Percentiles rank a stretch among this genome's conserved stretches.
These are phyloP conservation scores for Linum usitatissimum DNA, from an alignment of 345 rosid species.

Conservation along the genomic window DNA sequence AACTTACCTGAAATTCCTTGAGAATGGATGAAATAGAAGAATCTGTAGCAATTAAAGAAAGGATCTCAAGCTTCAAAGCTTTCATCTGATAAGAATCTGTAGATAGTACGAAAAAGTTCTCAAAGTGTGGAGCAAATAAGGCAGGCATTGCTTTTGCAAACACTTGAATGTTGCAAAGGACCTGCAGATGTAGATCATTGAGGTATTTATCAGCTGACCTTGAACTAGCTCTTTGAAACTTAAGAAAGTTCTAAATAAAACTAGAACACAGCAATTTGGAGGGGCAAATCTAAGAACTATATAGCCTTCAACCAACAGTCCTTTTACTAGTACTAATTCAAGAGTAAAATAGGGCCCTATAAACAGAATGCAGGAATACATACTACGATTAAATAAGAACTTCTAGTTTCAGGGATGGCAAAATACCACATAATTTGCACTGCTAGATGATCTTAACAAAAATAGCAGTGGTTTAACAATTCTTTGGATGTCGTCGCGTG, in stretches of 20 bases:
- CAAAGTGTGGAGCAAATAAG: constrained; percentile 68
- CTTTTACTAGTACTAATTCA: neutral
- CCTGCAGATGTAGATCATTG: constrained; percentile 35
- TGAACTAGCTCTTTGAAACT: neutral
- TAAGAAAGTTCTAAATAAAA: too few relatives aligned
- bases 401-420: constrained; percentile 4
- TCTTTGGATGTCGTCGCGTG: constrained; percentile 56
- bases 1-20: constrained; percentile 78
- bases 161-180: constrained; percentile 76
- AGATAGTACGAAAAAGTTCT: constrained; percentile 61
- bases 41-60: constrained; percentile 63
- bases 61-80: constrained; percentile 85
- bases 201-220: neutral
- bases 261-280: neutral
- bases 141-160: constrained; percentile 75
- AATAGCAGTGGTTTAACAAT: constrained; percentile 86
- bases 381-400: neutral
- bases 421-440: constrained; percentile 89
- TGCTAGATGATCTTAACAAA: constrained; percentile 68
- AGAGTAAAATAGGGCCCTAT: neutral
- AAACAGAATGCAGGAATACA: neutral
- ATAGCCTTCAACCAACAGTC: neutral
- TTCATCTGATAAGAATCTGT: constrained; percentile 74
- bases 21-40: constrained; percentile 57
- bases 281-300: neutral